Conservation (phyloP, 768 basidiomycete genomes). For the Tylopilus rubrobrunneus region DNA sequence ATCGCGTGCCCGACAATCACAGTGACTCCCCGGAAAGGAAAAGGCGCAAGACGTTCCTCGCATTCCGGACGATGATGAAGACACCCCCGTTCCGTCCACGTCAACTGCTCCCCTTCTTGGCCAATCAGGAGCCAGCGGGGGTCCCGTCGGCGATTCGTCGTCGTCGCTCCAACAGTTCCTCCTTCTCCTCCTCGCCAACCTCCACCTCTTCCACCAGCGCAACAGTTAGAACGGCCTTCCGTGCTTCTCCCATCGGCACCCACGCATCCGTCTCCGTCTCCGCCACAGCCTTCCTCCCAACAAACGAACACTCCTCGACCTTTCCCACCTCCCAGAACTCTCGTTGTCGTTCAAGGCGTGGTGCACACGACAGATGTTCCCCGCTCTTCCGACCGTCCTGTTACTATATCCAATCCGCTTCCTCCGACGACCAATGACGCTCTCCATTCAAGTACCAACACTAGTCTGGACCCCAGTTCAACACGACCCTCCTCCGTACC, state of each 20-base stretch:
- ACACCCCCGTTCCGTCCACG: slow-evolving; percentile 13
- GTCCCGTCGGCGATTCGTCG: slow-evolving; percentile 13
- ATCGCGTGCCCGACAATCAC: slow-evolving; percentile 28
- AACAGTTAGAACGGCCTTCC: slow-evolving; percentile 11
- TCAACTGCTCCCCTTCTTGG: slow-evolving; percentile 10
- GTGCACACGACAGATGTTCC: slow-evolving; percentile 73
- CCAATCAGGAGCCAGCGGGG: slow-evolving; percentile 1
- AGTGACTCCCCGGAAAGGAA: slow-evolving; percentile 32
- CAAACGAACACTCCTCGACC: slow-evolving; percentile 32
- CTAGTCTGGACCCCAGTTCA: slow-evolving; percentile 3
- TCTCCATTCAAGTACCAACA: slow-evolving; percentile 4
- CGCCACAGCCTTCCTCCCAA: slow-evolving; percentile 22
- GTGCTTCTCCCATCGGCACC: slow-evolving; percentile 11
- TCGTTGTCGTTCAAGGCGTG: slow-evolving; percentile 81
- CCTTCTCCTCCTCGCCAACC: slow-evolving; percentile 7
- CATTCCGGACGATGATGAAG: slow-evolving; percentile 3
- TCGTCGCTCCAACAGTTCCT: slow-evolving; percentile 17
- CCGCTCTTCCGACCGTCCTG: slow-evolving; percentile 28
- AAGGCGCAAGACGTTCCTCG: slow-evolving; percentile 25
- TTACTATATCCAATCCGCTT: slow-evolving; percentile 10
- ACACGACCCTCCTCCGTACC: slow-evolving; percentile 23
- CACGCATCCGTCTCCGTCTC: slow-evolving; percentile 6
- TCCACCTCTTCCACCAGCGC: slow-evolving; percentile 9
- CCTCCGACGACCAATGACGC: slow-evolving; percentile 3
- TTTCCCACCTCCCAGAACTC: slow-evolving; percentile 72